phyloP scores from a whole-genome alignment of 108 stramenopile species.

The Cylindrotheca fusiformis region DNA sequence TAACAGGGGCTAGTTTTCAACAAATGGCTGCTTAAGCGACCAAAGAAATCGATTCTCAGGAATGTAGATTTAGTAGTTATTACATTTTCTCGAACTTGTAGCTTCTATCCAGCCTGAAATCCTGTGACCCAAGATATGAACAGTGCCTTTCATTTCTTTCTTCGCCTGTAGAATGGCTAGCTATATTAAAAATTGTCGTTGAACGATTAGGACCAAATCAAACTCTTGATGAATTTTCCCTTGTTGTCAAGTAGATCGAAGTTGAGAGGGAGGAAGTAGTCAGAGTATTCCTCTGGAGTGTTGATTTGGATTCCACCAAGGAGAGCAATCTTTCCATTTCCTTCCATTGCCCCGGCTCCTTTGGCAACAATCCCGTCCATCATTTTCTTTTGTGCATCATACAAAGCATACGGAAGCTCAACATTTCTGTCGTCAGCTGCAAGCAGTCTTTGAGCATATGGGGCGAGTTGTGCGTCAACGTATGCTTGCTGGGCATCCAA shows the following conservation, averaged over 20 bases:
- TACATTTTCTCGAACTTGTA: no score
- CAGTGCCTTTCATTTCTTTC: no score
- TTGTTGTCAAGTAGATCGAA: conserved; percentile 49
- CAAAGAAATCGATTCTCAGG: background rate
- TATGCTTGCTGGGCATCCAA: conserved; percentile 59
- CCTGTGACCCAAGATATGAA: no score
- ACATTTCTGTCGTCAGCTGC: conserved; percentile 39
- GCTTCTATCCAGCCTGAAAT: no score
- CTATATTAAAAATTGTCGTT: no score
- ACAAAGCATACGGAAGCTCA: conserved; percentile 51
- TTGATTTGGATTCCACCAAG: conserved; percentile 66
- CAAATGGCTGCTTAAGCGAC: background rate
- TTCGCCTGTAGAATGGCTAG: no score
- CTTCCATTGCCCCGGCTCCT: conserved; percentile 42
- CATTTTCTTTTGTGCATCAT: conserved; percentile 47
- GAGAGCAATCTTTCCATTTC: conserved; percentile 47
- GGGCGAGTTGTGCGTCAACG: conserved; percentile 41
- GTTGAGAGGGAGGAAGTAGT: conserved; percentile 58
- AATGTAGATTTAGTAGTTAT: no score
- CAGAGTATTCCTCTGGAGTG: conserved; percentile 37
- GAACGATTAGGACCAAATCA: conserved; percentile 28
- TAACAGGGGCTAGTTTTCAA: background rate
- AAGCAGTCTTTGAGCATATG: conserved; percentile 44
- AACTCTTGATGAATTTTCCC: conserved; percentile 24
- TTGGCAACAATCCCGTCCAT: conserved; percentile 47